Conservation (phyloP, 441 rosid species). For the Metrosideros polymorpha region DNA sequence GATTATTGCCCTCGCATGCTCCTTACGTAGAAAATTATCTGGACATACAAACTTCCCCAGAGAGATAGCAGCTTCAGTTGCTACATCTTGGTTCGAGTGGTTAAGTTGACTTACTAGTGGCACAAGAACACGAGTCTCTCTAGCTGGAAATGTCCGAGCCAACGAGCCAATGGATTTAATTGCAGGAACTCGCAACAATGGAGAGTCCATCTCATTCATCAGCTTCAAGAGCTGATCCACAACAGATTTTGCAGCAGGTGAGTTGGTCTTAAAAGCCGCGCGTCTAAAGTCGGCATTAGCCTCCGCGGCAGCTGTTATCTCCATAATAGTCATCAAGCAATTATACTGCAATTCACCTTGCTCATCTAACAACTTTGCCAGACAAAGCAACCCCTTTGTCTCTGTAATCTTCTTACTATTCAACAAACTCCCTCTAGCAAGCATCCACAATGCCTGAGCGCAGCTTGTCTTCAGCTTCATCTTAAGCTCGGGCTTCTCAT, state of each 20-base stretch:
- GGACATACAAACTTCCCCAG: constrained; percentile 43
- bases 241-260: constrained; percentile 59
- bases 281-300: constrained; percentile 45
- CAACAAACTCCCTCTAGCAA: constrained; percentile 40
- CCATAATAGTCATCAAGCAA: constrained; percentile 55
- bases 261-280: constrained; percentile 54
- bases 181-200: constrained; percentile 36
- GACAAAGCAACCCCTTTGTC: constrained; percentile 59
- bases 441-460: constrained; percentile 55
- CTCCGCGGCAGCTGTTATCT: constrained; percentile 59
- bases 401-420: constrained; percentile 54
- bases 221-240: constrained; percentile 49
- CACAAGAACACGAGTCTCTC: constrained; percentile 45
- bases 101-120: constrained; percentile 39
- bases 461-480: constrained; percentile 35
- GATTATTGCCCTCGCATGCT: constrained; percentile 46
- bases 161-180: constrained; percentile 47
- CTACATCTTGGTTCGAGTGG: constrained; percentile 28
- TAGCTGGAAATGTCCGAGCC: constrained; percentile 57
- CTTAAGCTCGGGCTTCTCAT: constrained; percentile 42
- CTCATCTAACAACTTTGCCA: constrained; percentile 56
- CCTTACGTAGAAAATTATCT: constrained; percentile 31
- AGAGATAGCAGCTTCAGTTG: constrained; percentile 41
- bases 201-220: constrained; percentile 31
- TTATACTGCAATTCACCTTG: constrained; percentile 43